Evolutionary conservation across 257 asterid species (phyloP).

Genomic region (Solanum gracilifrons): DNA sequence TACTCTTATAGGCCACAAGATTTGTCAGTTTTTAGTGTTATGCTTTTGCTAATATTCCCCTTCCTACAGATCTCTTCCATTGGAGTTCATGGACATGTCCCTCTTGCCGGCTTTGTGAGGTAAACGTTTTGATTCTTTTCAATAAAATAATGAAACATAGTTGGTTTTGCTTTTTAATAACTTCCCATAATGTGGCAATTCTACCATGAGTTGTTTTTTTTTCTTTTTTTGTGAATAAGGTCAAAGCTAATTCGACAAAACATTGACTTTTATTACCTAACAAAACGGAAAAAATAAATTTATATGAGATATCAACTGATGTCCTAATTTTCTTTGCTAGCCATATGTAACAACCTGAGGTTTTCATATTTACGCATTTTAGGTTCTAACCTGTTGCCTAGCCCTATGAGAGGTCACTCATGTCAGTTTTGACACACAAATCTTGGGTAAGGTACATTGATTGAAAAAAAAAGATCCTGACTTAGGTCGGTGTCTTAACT

Average conservation of each 20-base stretch:
- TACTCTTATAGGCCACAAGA: conserved; percentile 7
- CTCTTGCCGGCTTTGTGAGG: conserved; percentile 94
- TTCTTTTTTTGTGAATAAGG: neutral
- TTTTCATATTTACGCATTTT: neutral
- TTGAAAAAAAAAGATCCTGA: neutral
- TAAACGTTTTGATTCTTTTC: conserved; percentile 16
- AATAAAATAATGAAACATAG: neutral
- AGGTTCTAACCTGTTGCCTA: neutral
- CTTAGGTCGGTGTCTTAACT: neutral
- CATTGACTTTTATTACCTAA: neutral
- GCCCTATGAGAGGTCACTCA: neutral
- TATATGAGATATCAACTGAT: neutral
- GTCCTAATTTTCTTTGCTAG: neutral
- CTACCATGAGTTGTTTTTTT: neutral
- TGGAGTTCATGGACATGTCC: conserved; percentile 99
- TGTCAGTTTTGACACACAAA: neutral
- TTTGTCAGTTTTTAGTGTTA: neutral
- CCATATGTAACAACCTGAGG: neutral
- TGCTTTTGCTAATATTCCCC: conserved; percentile 6
- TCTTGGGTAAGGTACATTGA: neutral
- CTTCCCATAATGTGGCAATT: neutral
- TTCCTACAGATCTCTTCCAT: conserved; percentile 78
- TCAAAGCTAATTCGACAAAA: neutral
- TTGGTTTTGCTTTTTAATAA: neutral
- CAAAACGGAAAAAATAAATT: neutral